Conservation (phyloP, 2,329 filamentous ascomycete genomes). For the Mycosphaerella sp. region DNA sequence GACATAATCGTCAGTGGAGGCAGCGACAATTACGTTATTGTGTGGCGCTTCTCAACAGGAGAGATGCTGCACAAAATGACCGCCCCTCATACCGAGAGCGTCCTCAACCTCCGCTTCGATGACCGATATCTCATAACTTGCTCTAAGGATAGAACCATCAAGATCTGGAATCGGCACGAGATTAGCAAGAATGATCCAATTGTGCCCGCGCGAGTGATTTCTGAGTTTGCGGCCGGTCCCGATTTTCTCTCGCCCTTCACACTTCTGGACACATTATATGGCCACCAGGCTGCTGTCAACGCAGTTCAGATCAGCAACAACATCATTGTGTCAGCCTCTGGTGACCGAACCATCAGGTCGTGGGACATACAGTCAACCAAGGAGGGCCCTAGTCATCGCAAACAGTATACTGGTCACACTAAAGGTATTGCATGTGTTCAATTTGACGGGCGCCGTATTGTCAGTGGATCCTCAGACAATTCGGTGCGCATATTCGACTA, state of each 20-base stretch:
- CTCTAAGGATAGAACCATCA: conserved; percentile 95
- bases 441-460: conserved; percentile 86
- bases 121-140: conserved; percentile 88
- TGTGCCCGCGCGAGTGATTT: conserved; percentile 33
- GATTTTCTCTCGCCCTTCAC: conserved; percentile 61
- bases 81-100: conserved; percentile 78
- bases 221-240: conserved; percentile 36
- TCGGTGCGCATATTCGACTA: conserved; percentile 94
- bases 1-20: conserved; percentile 94
- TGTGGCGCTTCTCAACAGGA: conserved; percentile 92
- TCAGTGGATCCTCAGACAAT: conserved; percentile 93
- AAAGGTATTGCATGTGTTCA: conserved; percentile 98
- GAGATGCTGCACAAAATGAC: conserved; percentile 69
- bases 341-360: conserved; percentile 86
- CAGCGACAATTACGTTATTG: conserved; percentile 81
- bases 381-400: conserved; percentile 15
- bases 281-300: conserved; percentile 88
- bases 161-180: conserved; percentile 79
- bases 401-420: conserved; percentile 73
- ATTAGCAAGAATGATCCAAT: conserved; percentile 47
- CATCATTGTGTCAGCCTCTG: conserved; percentile 89
- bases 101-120: conserved; percentile 89
- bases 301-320: conserved; percentile 83
- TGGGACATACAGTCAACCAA: conserved; percentile 84
- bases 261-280: conserved; percentile 71